These are phyloP conservation scores for Baorangia bicolor DNA, from an alignment of 768 basidiomycete species.

Conservation along the genomic window DNA sequence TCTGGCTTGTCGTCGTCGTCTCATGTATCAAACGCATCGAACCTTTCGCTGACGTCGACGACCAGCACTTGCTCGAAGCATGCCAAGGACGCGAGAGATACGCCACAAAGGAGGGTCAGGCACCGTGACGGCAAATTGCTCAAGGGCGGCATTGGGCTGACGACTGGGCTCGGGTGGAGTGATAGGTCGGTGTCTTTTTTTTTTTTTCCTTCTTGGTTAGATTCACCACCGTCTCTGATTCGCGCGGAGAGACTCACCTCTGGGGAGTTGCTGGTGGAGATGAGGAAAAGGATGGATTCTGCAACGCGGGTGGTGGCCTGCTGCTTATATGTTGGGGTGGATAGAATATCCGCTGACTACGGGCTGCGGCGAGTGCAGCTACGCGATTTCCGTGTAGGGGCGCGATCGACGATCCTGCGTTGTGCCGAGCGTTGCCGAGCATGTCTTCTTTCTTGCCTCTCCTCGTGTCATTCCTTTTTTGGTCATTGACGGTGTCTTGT, in stretches of 20 bases:
- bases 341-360: constrained; percentile 6
- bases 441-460: constrained; percentile 7
- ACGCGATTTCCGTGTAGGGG: constrained; percentile 2
- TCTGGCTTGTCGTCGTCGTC: constrained; percentile 26
- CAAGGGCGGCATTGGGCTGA: constrained; percentile 63
- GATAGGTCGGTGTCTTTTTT: constrained; percentile 49
- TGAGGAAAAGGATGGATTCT: not conserved
- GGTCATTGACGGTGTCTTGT: not conserved
- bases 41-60: constrained; percentile 24
- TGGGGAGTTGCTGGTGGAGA: not conserved
- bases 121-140: constrained; percentile 62
- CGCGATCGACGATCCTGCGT: constrained; percentile 1
- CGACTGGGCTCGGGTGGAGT: constrained; percentile 74
- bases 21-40: constrained; percentile 27
- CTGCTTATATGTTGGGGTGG: constrained; percentile 13
- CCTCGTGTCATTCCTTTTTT: not conserved
- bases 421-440: constrained; percentile 4
- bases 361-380: not conserved
- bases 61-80: constrained; percentile 28
- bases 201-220: not conserved
- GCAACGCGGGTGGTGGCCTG: not conserved
- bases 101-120: constrained; percentile 50
- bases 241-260: constrained; percentile 1
- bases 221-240: constrained; percentile 1
- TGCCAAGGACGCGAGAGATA: constrained; percentile 56